Percentiles rank a stretch among this genome's conserved stretches.
phyloP scores from a whole-genome alignment of 2,329 filamentous ascomycete genomes.

The Aspergillus oerlinghausenensis region DNA sequence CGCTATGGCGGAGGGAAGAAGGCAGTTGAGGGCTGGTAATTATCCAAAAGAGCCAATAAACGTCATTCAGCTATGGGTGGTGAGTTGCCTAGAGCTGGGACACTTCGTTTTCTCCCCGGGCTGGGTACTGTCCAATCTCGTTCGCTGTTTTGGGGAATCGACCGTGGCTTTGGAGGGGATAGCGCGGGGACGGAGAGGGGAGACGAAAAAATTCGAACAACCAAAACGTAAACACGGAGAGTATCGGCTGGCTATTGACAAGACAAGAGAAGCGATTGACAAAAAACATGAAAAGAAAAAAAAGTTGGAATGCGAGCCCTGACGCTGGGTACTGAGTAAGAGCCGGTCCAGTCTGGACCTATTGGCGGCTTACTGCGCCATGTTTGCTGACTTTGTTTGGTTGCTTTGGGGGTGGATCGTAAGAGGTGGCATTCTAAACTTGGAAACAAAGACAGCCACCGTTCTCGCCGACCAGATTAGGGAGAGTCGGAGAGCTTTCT shows the following conservation, averaged over 20 bases:
- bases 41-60: background rate
- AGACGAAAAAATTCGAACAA: background rate
- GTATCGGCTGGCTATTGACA: background rate
- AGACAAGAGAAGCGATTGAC: background rate
- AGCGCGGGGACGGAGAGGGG: background rate
- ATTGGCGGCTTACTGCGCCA: background rate
- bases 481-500: background rate
- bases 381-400: background rate
- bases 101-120: background rate
- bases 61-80: background rate
- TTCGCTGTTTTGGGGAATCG: background rate
- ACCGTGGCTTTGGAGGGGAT: background rate
- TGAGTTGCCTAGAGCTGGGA: background rate
- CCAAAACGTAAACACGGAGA: background rate
- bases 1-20: background rate
- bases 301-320: slow-evolving; percentile 1
- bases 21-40: background rate
- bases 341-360: background rate
- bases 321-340: background rate
- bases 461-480: background rate
- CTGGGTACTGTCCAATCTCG: background rate
- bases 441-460: background rate
- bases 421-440: background rate
- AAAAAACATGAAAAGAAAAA: slow-evolving; percentile 1
- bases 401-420: background rate